Evolutionary conservation across 208 protist genomes (phyloP), one percentile per base, ranked within the genome.

Genomic region (Acanthamoeba rhysodes): DNA sequence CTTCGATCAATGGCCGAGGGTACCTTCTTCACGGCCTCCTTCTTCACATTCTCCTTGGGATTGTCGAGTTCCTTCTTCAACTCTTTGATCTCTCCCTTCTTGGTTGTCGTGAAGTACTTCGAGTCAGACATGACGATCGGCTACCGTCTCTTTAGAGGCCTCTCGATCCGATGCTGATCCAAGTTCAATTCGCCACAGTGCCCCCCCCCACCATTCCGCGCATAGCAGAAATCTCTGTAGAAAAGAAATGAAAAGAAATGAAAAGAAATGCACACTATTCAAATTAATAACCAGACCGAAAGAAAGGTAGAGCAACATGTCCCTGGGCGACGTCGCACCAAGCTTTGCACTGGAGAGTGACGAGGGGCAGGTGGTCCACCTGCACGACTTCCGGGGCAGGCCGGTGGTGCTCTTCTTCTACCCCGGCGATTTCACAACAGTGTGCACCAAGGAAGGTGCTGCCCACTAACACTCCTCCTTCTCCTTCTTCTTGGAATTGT

Each of bases 1-100:
- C 55, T 24, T 27, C 22, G 55, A 24, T 18, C 20, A 24, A 24
- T 16, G 55, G 14, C 20, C 14, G 20, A 14, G 8, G 50, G 55
- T 70, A 99, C 98, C 95, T 99, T 99, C 93, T 99, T 99, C 6
- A 99, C 97, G 34, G 99, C 98, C 20, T 99, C 97, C 80, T 99
- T 98, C 96, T 99, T 98, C 41, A 98, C 98, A 12, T 97, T 96
- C 82, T 98, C 98, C 68, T 98, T 97, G 48, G 98, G 97, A 95
- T 98, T 98, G 78, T 96, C 64, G 50, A 99, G 96, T 66, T 99
- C 98, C 92, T 99, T 98, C 87, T 97, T 97, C 57, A 98, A 96
- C 88, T 99, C 97, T 53, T 97, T 91, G 50, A 98, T 97, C 95
- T 99, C 99, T 90, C 99, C 82, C 82, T 64, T 90, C 45, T 90